Evolutionary conservation across 306 rosid genomes (phyloP), one percentile per base, ranked within the genome.

Genomic region (Echinosophora koreensis): DNA sequence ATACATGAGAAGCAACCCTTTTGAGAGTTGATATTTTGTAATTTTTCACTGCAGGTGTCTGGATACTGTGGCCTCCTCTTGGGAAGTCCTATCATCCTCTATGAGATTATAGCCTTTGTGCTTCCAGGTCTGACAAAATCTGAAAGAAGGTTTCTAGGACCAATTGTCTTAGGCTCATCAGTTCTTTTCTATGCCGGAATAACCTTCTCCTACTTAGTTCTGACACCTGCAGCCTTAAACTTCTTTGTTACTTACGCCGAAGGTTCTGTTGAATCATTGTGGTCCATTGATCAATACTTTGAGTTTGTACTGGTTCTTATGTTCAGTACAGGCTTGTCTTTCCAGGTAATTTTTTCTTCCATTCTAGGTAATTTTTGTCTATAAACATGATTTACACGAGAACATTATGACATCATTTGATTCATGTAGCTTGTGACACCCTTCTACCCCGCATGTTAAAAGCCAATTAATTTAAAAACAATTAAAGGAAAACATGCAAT

Each of bases 281-380:
- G 98, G 98, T 95, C 98, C 66, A 95, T 95, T 6, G 99, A 95
- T 85, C 99, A 95, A 64, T 95, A 95, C 88, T 95, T 95, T 75
- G 99, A 95, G 80, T 95, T 92, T 32, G 95, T 95, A n/a, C 94
- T 95, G 11, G 93, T 95, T 67, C 97, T 95, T 17, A 86, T 95
- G 96, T 95, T 95, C 90, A 95, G 99, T 69, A 95, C 99, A 49
- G 99, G 99, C 83, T 82, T 95, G 84, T 95, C 99, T 77, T 95
- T 95, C 89, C 99, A 95, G 99, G 99, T 95, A 87, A 69, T 34
- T 28, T 9, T 16, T n/a, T 35, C 79, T 66, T 63, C 50, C 32
- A 2, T 30, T 30, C 32, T 2, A 30, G 32, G 32, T 30, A 30
- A 30, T 30, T 30, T 30, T 30, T 2, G 32, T 30, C 32, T 3